These are phyloP conservation scores for Spergularia bocconei DNA, from an alignment of 148 eudicot species.

Conservation along the genomic window DNA sequence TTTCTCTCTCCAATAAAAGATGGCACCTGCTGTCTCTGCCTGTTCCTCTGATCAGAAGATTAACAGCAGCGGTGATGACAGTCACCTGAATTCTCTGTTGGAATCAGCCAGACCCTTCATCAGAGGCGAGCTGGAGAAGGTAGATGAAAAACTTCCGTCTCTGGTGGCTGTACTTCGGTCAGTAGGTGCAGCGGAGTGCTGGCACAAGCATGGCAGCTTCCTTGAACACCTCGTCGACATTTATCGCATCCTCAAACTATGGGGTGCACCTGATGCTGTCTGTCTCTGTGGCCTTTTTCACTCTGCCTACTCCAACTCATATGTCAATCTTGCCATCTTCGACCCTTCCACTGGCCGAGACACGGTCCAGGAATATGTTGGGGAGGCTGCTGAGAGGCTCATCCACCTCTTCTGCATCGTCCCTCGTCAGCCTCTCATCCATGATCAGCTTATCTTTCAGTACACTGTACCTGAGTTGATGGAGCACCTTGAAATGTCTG, in stretches of 20 bases:
- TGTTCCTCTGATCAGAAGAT: neutral
- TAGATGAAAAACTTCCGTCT: slow-evolving; percentile 52
- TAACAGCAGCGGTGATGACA: neutral
- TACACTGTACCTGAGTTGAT: slow-evolving; percentile 64
- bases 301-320: slow-evolving; percentile 96
- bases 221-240: slow-evolving; percentile 71
- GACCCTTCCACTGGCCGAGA: slow-evolving; percentile 78
- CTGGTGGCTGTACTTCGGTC: slow-evolving; percentile 57
- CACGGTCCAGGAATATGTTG: slow-evolving; percentile 62
- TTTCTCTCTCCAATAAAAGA: neutral
- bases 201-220: slow-evolving; percentile 98
- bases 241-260: slow-evolving; percentile 65
- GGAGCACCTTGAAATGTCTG: slow-evolving; percentile 50
- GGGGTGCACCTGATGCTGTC: slow-evolving; percentile 54
- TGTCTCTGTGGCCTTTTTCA: slow-evolving; percentile 88
- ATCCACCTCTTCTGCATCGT: slow-evolving; percentile 83
- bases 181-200: slow-evolving; percentile 91
- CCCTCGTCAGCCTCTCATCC: slow-evolving; percentile 73
- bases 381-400: slow-evolving; percentile 56
- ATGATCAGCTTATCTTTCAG: slow-evolving; percentile 58
- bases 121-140: slow-evolving; percentile 55
- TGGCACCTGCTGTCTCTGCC: slow-evolving; percentile 5
- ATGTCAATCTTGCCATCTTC: slow-evolving; percentile 93
- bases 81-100: slow-evolving; percentile 24
- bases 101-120: slow-evolving; percentile 67